Evolutionary conservation across 2,329 filamentous ascomycete species (phyloP).

Genomic region (Coleophoma eucalyptorum): DNA sequence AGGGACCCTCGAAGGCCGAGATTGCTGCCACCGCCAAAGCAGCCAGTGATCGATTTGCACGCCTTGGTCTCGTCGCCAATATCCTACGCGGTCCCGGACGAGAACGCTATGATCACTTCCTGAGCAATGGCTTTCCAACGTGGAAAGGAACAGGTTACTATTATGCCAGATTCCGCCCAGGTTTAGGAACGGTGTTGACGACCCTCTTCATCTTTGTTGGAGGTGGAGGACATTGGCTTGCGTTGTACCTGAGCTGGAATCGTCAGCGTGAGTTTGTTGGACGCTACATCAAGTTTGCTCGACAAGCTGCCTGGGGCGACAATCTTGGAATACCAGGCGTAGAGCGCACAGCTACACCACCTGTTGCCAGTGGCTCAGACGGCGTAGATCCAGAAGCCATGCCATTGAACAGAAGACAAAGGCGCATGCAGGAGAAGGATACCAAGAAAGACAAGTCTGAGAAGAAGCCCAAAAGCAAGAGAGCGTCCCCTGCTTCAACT

Average conservation of each 20-base stretch:
- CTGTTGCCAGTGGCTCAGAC: slow-evolving; percentile 39
- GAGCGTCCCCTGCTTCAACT: slow-evolving; percentile 34
- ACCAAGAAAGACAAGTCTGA: slow-evolving; percentile 64
- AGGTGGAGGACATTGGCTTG: slow-evolving; percentile 82
- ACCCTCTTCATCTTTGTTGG: slow-evolving; percentile 81
- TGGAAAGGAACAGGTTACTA: slow-evolving; percentile 99
- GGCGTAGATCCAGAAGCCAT: slow-evolving; percentile 43
- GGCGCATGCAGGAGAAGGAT: slow-evolving; percentile 84
- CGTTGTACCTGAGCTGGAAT: slow-evolving; percentile 82
- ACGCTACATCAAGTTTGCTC: slow-evolving; percentile 85
- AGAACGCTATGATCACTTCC: slow-evolving; percentile 91
- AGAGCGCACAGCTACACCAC: slow-evolving; percentile 41
- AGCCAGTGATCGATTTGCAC: slow-evolving; percentile 78
- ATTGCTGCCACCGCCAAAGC: slow-evolving; percentile 75
- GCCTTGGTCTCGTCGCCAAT: slow-evolving; percentile 78
- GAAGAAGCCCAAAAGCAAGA: slow-evolving; percentile 49
- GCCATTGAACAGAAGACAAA: slow-evolving; percentile 78
- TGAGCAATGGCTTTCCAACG: slow-evolving; percentile 85
- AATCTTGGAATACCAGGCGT: slow-evolving; percentile 69
- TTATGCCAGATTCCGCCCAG: slow-evolving; percentile 90
- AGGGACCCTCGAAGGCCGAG: slow-evolving; percentile 69
- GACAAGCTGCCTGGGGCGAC: slow-evolving; percentile 86
- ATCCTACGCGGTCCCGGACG: slow-evolving; percentile 78
- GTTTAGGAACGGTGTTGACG: slow-evolving; percentile 76
- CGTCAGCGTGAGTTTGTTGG: slow-evolving; percentile 88